Percentiles rank a stretch among this genome's conserved stretches.
Conservation (phyloP, 2,329 filamentous ascomycete species). For the Bimuria novae-zelandiae region DNA sequence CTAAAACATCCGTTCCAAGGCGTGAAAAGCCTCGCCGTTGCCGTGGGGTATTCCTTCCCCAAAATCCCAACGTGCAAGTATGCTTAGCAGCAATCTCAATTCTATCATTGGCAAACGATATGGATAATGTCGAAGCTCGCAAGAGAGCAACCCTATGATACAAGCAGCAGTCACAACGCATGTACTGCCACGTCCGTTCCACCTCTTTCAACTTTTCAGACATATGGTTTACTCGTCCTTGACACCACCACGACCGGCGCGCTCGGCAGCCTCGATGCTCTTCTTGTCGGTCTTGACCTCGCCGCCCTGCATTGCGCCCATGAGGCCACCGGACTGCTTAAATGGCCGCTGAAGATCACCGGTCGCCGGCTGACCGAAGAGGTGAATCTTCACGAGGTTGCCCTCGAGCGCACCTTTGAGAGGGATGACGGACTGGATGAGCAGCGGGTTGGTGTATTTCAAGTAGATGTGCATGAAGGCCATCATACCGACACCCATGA, state of each 20-base stretch:
- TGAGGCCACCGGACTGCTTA: constrained; percentile 83
- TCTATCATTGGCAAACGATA: too few species aligned
- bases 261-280: constrained; percentile 59
- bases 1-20: too few species aligned
- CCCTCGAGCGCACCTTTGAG: constrained; percentile 94
- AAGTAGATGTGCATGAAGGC: constrained; percentile 98
- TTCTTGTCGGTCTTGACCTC: constrained; percentile 81
- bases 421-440: constrained; percentile 98
- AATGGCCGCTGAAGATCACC: constrained; percentile 96
- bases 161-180: not conserved
- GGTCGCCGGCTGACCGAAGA: constrained; percentile 82
- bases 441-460: constrained; percentile 98
- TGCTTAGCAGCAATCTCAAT: too few species aligned
- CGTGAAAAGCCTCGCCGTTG: too few species aligned
- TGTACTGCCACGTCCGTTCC: too few species aligned
- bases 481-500: constrained; percentile 99
- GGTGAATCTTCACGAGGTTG: constrained; percentile 94
- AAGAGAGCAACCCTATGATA: not conserved
- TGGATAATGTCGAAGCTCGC: not conserved
- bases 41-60: too few species aligned
- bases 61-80: too few species aligned
- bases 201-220: too few species aligned
- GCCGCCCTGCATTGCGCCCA: constrained; percentile 74
- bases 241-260: constrained; percentile 54
- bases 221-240: constrained; percentile 55